Evolutionary conservation across 2,329 filamentous ascomycete species (phyloP).

Genomic region (Tetracladium maxilliforme): DNA sequence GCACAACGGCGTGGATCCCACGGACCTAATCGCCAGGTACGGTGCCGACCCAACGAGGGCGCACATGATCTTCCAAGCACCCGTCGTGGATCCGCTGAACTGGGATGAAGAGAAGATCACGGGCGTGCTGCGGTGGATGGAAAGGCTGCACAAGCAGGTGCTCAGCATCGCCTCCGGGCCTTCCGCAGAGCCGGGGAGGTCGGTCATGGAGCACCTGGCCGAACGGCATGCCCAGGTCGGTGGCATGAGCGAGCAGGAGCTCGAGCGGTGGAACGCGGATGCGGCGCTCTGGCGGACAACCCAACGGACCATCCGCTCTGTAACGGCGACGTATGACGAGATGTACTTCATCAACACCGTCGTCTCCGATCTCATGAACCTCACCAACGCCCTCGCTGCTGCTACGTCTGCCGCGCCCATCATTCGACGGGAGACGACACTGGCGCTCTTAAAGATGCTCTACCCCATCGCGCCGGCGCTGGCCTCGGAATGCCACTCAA

Average conservation of each 20-base stretch:
- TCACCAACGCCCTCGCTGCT: constrained; percentile 55
- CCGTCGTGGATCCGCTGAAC: constrained; percentile 68
- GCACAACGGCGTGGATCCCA: constrained; percentile 79
- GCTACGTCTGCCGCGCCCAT: constrained; percentile 22
- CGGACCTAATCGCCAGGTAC: constrained; percentile 53
- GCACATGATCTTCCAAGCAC: constrained; percentile 81
- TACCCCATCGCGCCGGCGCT: constrained; percentile 71
- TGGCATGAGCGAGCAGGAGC: constrained; percentile 11
- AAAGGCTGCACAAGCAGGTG: constrained; percentile 48
- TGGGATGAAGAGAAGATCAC: constrained; percentile 78
- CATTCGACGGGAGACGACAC: constrained; percentile 3
- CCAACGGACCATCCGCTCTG: constrained; percentile 51
- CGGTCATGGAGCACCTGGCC: no score
- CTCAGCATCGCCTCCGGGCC: no score
- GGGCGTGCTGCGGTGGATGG: constrained; percentile 70
- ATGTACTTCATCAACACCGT: constrained; percentile 72
- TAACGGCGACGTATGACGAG: constrained; percentile 53
- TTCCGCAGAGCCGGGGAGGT: constrained; percentile 29
- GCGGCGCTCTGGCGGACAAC: constrained; percentile 44
- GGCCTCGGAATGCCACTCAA: constrained; percentile 66
- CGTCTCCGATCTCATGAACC: constrained; percentile 67
- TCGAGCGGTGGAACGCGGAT: constrained; percentile 28
- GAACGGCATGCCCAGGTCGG: no score
- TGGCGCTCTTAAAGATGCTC: constrained; percentile 31
- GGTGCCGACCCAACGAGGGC: constrained; percentile 75